phyloP scores from a whole-genome alignment of 2,329 filamentous ascomycete genomes.

The Coniochaeta sp. region DNA sequence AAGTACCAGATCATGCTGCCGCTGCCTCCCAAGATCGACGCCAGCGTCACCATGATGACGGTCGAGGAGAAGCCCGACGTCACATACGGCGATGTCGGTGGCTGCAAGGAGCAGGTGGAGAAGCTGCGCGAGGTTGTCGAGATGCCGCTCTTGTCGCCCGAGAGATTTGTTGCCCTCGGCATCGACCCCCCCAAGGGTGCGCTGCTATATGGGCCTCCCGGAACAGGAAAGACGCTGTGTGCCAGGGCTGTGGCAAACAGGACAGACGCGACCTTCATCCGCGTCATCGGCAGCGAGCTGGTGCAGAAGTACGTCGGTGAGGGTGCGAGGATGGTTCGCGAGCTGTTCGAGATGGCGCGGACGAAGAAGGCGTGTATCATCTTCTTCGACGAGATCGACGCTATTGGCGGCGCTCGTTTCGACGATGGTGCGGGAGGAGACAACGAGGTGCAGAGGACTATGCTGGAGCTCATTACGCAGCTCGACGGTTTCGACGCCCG shows the following conservation, averaged over 20 bases:
- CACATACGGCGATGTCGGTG: constrained; percentile 96
- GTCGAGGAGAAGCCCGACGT: constrained; percentile 99
- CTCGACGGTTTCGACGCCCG: constrained; percentile 92
- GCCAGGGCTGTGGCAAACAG: constrained; percentile 95
- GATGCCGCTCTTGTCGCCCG: constrained; percentile 93
- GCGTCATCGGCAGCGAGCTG: constrained; percentile 94
- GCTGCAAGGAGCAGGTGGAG: constrained; percentile 99
- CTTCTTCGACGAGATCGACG: constrained; percentile 98
- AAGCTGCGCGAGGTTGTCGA: constrained; percentile 98
- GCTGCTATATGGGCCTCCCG: constrained; percentile 90
- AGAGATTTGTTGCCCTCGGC: constrained; percentile 96
- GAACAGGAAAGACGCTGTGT: constrained; percentile 98
- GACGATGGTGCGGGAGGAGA: constrained; percentile 95
- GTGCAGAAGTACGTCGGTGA: constrained; percentile 99
- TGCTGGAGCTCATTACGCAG: constrained; percentile 96
- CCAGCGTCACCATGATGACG: constrained; percentile 99
- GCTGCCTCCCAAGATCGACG: constrained; percentile 95
- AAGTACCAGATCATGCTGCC: constrained; percentile 99
- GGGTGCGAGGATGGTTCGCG: constrained; percentile 95
- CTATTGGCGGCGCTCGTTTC: constrained; percentile 90
- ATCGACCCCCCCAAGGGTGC: constrained; percentile 98
- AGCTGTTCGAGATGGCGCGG: constrained; percentile 98
- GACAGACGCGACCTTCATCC: constrained; percentile 97
- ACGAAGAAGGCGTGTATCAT: constrained; percentile 99
- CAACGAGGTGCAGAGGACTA: constrained; percentile 96